These are phyloP conservation scores for Primulina tabacum DNA, from an alignment of 257 asterid species.

Conservation along the genomic window DNA sequence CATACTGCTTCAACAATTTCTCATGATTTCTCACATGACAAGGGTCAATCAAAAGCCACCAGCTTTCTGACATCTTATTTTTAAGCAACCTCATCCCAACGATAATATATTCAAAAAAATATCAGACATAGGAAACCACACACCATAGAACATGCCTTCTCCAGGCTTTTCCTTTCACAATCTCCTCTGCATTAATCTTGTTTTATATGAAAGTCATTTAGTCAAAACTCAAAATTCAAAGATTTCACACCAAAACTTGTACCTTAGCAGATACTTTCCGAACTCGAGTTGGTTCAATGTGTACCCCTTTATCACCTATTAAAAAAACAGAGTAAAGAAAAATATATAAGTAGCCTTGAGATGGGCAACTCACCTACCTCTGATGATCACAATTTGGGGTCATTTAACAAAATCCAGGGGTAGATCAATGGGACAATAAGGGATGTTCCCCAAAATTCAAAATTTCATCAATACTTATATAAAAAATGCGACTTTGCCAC, in stretches of 20 bases:
- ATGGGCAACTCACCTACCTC: background rate
- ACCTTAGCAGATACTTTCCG: slow-evolving; percentile 33
- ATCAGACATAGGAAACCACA: background rate
- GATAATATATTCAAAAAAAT: too few species aligned
- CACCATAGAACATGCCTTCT: background rate
- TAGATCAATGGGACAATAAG: background rate
- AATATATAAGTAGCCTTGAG: slow-evolving; percentile 12
- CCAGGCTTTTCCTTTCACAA: background rate
- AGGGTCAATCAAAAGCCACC: background rate
- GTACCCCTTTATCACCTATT: slow-evolving; percentile 28
- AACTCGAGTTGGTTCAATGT: slow-evolving; percentile 24
- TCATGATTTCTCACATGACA: background rate
- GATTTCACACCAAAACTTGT: background rate
- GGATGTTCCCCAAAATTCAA: background rate
- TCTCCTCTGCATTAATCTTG: background rate
- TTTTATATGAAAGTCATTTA: background rate
- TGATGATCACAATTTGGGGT: background rate
- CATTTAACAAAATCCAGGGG: background rate
- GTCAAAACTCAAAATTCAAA: background rate
- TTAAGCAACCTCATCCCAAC: background rate
- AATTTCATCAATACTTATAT: background rate
- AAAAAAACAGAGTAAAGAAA: slow-evolving; percentile 14
- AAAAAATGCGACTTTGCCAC: background rate
- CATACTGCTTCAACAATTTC: background rate
- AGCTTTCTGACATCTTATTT: background rate